Evolutionary conservation across 2,329 filamentous ascomycete species (phyloP), one percentile per base, ranked within the genome.

Genomic region (Ilyonectria destructans): DNA sequence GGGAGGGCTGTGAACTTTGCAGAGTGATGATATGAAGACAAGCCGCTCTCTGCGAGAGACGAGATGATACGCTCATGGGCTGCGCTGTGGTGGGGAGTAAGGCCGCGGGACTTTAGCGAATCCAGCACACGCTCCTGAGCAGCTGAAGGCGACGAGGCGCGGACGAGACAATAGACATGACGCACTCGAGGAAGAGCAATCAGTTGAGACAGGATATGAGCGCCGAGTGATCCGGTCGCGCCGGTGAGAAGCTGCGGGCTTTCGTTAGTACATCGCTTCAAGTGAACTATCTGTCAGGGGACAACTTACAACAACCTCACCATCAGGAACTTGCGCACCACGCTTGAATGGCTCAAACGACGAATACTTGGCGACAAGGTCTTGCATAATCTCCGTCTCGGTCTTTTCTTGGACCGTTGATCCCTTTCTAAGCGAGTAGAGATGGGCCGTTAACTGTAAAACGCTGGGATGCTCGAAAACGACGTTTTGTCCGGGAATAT

Each of bases 221-320:
- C 85, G 8, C 90, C 90, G 0, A 91, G 81, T 8, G 87, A 88
- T 1, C 90, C 90, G 1, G 90, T 91, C 0, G 85, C 85, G 9
- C 89, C 89, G 1, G 89, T 91, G n/a, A 91, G 77, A 19, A 90
- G 72, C 76, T 81, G 49, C 33, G 2, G n/a, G 43, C 3, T 8
- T 35, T 33, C 1, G 52, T 69, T 29, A 62, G 57, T n/a, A 17
- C 19, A 10, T n/a, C 40, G 9, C 13, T 31, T 19, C n/a, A 52
- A 12, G n/a, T n/a, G 23, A n/a, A 12, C 13, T 7, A 33, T 12
- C 5, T 8, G 2, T 54, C 12, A 6, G n/a, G 12, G 4, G 31
- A 6, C 6, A 29, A 74, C 76, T 73, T 68, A 78, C 74, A 21
- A 78, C 69, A 4, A 75, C 70, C 26, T 79, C 74, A 9, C 75